A percentile compares a stretch with the other conserved stretches of the same genome.
These are phyloP conservation scores for Gnomoniopsis smithogilvyi DNA, from an alignment of 2,329 filamentous ascomycete species.

Conservation along the genomic window DNA sequence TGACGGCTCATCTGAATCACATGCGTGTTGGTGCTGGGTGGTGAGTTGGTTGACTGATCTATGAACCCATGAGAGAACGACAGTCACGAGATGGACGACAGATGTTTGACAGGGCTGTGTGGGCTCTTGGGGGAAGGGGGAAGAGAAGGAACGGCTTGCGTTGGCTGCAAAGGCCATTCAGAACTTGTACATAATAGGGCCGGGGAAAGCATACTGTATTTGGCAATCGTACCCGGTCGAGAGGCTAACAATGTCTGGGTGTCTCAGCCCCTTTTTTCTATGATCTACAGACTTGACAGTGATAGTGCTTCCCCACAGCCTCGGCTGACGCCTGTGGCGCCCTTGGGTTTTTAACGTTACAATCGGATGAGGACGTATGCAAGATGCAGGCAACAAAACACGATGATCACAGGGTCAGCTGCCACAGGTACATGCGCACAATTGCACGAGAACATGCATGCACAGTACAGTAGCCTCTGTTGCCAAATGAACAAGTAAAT, in stretches of 20 bases:
- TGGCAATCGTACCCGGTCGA: neutral
- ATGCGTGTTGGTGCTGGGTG: neutral
- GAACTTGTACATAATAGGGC: neutral
- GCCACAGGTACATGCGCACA: too few relatives aligned
- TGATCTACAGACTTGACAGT: neutral
- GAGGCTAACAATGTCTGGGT: neutral
- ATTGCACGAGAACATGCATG: too few relatives aligned
- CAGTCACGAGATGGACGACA: slow-evolving; percentile 2
- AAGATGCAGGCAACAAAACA: neutral
- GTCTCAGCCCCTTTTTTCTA: too few relatives aligned
- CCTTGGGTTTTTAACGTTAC: neutral
- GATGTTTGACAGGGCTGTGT: neutral
- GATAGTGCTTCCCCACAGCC: neutral
- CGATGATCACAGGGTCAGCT: neutral
- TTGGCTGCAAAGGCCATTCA: too few relatives aligned
- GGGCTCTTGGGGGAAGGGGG: too few relatives aligned
- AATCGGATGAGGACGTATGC: neutral
- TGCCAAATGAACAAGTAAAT: too few relatives aligned
- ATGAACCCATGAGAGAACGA: neutral
- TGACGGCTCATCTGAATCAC: neutral
- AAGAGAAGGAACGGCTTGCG: neutral
- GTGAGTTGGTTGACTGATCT: neutral
- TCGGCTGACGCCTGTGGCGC: neutral
- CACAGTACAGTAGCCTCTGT: too few relatives aligned
- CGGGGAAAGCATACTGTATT: neutral